Base-by-base conservation (phyloP, 345 rosid genomes). In the Linum usitatissimum region DNA sequence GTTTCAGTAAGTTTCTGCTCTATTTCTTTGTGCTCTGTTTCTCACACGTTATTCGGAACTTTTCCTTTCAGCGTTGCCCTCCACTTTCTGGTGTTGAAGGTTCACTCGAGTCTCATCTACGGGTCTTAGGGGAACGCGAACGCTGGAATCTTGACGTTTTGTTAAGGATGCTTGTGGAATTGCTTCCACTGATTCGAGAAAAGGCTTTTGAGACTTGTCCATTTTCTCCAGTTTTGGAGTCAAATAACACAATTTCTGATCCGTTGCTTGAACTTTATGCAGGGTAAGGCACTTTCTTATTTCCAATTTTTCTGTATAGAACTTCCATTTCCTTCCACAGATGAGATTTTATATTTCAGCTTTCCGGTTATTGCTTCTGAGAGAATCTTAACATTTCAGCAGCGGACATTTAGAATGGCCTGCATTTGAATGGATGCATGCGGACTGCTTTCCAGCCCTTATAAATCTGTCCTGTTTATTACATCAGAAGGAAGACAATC, bases 51-150 rank as follows among this genome's bases (percentile, higher is more conserved):
- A 70, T 54, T 36, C 36, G 57, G 21, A 67, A 62, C 21, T 49
- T 21, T 55, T 53, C 66, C 36, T 69, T 68, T 71, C 83, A 92
- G 98, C 86, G 74, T 53, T 87, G 97, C 58, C 96, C 98, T 45
- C 95, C 95, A 56, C 83, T 89, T 75, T 89, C 98, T 55, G 97
- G 97, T 42, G 96, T 92, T 71, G 93, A 92, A 79, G 95, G 98
- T 60, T 87, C 97, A 59, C 65, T 89, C 70, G 98, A 92, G 73
- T 87, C 90, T 62, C 90, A 89, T 74, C 77, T 92, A 62, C 95
- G 77, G 72, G 91, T 80, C 68, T 72, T 92, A 67, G 98, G 98
- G 72, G 96, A 89, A 83, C 82, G 90, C 38, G 96, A 92, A 72
- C 95, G 87, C 57, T 89, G 98, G 98, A 87, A 76, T 73, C 77